These are phyloP conservation scores for Paulownia fortunei DNA, from an alignment of 257 asterid species.

Conservation along the genomic window DNA sequence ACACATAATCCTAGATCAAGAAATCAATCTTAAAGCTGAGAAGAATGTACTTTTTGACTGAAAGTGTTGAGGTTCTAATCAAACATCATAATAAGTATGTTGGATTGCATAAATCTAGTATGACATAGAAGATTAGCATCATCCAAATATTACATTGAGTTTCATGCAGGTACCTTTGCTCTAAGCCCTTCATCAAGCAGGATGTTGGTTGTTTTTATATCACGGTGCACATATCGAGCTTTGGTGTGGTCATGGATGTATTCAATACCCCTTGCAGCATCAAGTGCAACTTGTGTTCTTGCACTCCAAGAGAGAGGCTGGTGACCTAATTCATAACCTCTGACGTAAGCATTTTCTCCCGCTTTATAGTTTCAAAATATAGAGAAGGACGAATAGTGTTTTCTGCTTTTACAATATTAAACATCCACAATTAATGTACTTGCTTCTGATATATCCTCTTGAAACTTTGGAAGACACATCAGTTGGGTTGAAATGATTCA, in stretches of 20 bases:
- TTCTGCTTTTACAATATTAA: no score
- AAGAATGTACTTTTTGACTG: not conserved
- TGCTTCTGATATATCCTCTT: no score
- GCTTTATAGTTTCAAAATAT: not conserved
- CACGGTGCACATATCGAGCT: conserved; percentile 79
- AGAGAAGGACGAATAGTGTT: not conserved
- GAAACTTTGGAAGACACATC: no score
- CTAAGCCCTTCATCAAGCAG: conserved; percentile 78
- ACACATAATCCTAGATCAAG: not conserved
- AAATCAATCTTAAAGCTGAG: not conserved
- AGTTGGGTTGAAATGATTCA: not conserved
- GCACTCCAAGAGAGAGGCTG: conserved; percentile 86
- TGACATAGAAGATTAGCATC: not conserved
- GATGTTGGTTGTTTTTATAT: conserved; percentile 81
- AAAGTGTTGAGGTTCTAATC: not conserved
- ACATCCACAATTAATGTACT: no score
- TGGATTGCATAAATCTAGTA: not conserved
- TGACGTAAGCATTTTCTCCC: conserved; percentile 12
- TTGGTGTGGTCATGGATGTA: conserved; percentile 91
- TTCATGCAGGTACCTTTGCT: conserved; percentile 62
- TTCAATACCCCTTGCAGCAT: conserved; percentile 84
- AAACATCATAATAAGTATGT: not conserved
- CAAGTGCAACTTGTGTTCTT: conserved; percentile 76
- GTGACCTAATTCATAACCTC: conserved; percentile 57
- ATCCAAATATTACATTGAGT: conserved; percentile 10